Conservation (phyloP, 179 eudicot species). For the Beta lomatogona region DNA sequence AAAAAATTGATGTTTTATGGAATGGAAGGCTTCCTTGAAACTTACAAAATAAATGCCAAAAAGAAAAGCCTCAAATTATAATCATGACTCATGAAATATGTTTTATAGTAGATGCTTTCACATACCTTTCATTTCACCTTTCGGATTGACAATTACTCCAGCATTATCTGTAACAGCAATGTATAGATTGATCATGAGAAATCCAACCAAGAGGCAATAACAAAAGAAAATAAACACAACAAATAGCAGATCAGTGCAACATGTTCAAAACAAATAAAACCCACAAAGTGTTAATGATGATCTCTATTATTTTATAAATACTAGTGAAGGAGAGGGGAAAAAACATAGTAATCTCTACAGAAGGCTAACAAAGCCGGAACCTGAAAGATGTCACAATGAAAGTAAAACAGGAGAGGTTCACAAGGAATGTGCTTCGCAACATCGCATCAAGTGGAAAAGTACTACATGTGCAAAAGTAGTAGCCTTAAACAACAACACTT, state of each 20-base stretch:
- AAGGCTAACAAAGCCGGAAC: neutral
- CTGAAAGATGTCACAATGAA: neutral
- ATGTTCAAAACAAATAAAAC: neutral
- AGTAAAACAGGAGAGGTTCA: neutral
- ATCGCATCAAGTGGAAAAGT: neutral
- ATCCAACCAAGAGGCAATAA: neutral
- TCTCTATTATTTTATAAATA: neutral
- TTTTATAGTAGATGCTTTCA: neutral
- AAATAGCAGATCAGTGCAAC: neutral
- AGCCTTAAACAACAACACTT: neutral
- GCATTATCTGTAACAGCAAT: constrained; percentile 40
- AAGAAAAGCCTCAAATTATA: neutral
- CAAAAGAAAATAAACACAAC: neutral
- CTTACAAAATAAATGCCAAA: neutral
- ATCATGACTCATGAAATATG: neutral
- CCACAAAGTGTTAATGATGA: neutral
- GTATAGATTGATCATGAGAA: neutral
- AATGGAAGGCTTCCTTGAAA: neutral
- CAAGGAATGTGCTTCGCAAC: neutral
- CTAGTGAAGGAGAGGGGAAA: neutral
- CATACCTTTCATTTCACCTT: constrained; percentile 55
- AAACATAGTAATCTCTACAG: too few species aligned
- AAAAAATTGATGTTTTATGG: neutral
- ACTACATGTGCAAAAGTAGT: neutral
- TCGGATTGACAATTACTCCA: constrained; percentile 52